Evolutionary conservation across 768 basidiomycete species (phyloP).

Genomic region (Clitopilus passeckerianus): DNA sequence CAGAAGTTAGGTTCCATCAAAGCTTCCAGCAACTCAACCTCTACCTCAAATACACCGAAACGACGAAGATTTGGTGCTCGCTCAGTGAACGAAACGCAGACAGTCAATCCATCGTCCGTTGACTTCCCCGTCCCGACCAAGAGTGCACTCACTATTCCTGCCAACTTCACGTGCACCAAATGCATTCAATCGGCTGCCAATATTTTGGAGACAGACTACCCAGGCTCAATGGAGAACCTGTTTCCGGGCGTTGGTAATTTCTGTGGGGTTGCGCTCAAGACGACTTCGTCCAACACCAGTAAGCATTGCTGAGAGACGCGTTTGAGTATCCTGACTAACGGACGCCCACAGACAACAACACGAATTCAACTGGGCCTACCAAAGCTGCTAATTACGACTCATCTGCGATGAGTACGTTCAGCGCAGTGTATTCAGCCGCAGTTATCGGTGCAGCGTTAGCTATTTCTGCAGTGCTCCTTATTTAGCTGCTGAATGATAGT

Average conservation of each 20-base stretch:
- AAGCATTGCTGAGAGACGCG: neutral
- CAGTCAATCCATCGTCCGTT: neutral
- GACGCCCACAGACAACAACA: neutral
- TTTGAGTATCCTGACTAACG: neutral
- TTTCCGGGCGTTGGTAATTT: conserved; percentile 4
- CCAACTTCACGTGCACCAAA: conserved; percentile 7
- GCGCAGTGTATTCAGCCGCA: neutral
- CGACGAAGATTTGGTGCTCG: neutral
- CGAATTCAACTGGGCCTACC: neutral
- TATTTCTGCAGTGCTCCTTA: conserved; percentile 1
- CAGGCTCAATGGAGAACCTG: conserved; percentile 4
- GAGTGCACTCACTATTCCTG: conserved; percentile 1
- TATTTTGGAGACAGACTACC: conserved; percentile 6
- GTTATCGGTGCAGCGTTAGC: neutral
- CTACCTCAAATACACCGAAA: neutral
- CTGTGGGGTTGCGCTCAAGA: neutral
- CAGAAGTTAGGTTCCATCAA: conserved; percentile 1
- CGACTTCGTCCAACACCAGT: neutral
- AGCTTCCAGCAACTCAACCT: neutral
- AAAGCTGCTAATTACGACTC: neutral
- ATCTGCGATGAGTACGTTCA: conserved; percentile 1
- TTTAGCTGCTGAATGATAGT: neutral
- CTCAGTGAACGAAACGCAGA: neutral
- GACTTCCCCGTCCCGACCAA: neutral
- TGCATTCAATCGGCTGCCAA: conserved; percentile 6